Percentiles rank a stretch among this genome's conserved stretches.
Evolutionary conservation across 331 rosid species (phyloP).

Genomic region (Quercus phellos): DNA sequence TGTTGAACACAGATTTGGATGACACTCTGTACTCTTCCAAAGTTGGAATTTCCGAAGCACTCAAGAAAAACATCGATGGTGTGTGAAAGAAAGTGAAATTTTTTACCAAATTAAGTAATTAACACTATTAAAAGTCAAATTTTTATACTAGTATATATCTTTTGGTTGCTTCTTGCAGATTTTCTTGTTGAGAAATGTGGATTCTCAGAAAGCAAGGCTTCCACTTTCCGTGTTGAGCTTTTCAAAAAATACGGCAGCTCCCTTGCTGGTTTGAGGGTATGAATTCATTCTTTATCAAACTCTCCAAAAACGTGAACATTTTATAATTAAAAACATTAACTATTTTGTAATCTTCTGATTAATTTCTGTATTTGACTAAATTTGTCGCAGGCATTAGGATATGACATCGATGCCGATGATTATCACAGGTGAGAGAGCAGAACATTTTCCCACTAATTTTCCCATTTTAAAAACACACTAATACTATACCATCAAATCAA

Average conservation of each 20-base stretch:
- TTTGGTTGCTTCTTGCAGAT: conserved; percentile 14
- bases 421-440: conserved; percentile 57
- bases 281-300: neutral
- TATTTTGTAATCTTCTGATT: neutral
- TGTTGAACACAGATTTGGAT: conserved; percentile 54
- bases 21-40: conserved; percentile 72
- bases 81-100: neutral
- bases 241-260: conserved; percentile 89
- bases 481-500: neutral
- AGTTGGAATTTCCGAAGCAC: conserved; percentile 47
- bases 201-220: conserved; percentile 53
- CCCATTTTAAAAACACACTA: neutral
- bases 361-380: neutral
- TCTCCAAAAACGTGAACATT: neutral
- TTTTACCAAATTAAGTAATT: no score
- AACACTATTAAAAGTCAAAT: no score
- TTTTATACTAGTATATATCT: no score
- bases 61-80: conserved; percentile 77
- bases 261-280: conserved; percentile 75
- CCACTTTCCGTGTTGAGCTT: conserved; percentile 55
- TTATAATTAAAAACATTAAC: no score
- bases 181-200: conserved; percentile 66
- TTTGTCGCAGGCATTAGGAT: conserved; percentile 55
- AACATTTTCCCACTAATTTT: neutral
- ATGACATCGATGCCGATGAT: conserved; percentile 65